Conservation (phyloP, 805 yeast species). For the Spathaspora girioi region DNA sequence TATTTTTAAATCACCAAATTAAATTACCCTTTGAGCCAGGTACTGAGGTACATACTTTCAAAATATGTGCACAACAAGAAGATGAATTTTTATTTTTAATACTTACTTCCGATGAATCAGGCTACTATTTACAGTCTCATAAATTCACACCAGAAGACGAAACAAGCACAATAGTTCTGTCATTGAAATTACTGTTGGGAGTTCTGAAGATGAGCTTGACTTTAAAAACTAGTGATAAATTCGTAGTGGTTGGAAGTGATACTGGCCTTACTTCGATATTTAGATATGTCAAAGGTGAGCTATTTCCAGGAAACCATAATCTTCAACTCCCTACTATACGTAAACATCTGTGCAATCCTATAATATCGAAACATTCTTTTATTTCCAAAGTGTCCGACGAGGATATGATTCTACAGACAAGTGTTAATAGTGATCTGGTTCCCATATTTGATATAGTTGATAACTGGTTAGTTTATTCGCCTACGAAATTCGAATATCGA, state of each 20-base stretch:
- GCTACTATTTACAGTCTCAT: slow-evolving; percentile 4
- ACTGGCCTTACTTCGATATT: slow-evolving; percentile 20
- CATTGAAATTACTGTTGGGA: not conserved
- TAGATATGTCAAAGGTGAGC: not conserved
- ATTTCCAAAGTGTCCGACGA: slow-evolving; percentile 13
- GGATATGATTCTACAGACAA: slow-evolving; percentile 26
- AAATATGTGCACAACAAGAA: not conserved
- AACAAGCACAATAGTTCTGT: not conserved
- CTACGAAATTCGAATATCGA: slow-evolving; percentile 33
- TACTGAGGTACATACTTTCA: not conserved
- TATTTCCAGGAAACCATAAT: slow-evolving; percentile 14
- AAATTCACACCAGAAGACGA: not conserved
- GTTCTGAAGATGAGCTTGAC: not conserved
- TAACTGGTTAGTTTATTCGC: slow-evolving; percentile 47
- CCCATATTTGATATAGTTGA: slow-evolving; percentile 50
- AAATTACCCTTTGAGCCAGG: not conserved
- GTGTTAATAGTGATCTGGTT: slow-evolving; percentile 23
- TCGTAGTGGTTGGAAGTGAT: slow-evolving; percentile 17
- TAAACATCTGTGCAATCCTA: slow-evolving; percentile 20
- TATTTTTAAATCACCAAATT: slow-evolving; percentile 16
- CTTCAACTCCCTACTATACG: slow-evolving; percentile 14
- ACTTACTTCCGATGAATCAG: not conserved
- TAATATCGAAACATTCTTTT: slow-evolving; percentile 11
- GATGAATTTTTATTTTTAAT: not conserved
- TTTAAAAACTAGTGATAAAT: slow-evolving; percentile 18